Percentiles rank a stretch among this genome's conserved stretches.
phyloP scores from a whole-genome alignment of 1,139 yeast species.

The Debaryomyces sp. region DNA sequence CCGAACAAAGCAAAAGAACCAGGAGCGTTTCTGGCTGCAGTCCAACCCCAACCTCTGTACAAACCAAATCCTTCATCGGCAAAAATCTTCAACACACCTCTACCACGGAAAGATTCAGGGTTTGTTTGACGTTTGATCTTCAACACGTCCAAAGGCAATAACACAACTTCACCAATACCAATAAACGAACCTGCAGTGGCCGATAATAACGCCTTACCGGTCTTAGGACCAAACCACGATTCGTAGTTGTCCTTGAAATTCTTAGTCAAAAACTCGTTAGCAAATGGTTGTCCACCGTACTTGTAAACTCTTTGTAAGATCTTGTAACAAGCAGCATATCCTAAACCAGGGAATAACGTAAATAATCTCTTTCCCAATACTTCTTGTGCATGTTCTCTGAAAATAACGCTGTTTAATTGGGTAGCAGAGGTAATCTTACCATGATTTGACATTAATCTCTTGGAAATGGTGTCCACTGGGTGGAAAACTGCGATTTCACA shows the following conservation, averaged over 20 bases:
- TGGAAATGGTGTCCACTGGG: constrained; percentile 97
- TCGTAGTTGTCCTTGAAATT: constrained; percentile 77
- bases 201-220: constrained; percentile 93
- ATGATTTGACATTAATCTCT: constrained; percentile 95
- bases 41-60: constrained; percentile 99
- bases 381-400: constrained; percentile 78
- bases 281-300: constrained; percentile 99
- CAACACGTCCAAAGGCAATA: constrained; percentile 92
- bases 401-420: constrained; percentile 82
- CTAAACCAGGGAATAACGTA: constrained; percentile 95
- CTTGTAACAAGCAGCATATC: constrained; percentile 97
- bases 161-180: constrained; percentile 96
- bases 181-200: constrained; percentile 97
- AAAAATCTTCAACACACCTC: constrained; percentile 87
- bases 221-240: constrained; percentile 81
- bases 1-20: constrained; percentile 98
- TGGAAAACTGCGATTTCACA: constrained; percentile 96
- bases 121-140: constrained; percentile 98
- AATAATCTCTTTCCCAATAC: constrained; percentile 71
- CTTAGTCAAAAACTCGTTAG: constrained; percentile 83
- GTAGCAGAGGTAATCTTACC: constrained; percentile 63
- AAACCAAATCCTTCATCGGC: constrained; percentile 90
- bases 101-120: constrained; percentile 97
- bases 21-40: constrained; percentile 99
- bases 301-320: constrained; percentile 96